Evolutionary conservation across 768 basidiomycete genomes (phyloP).

Genomic region (Lentinula detonsa): DNA sequence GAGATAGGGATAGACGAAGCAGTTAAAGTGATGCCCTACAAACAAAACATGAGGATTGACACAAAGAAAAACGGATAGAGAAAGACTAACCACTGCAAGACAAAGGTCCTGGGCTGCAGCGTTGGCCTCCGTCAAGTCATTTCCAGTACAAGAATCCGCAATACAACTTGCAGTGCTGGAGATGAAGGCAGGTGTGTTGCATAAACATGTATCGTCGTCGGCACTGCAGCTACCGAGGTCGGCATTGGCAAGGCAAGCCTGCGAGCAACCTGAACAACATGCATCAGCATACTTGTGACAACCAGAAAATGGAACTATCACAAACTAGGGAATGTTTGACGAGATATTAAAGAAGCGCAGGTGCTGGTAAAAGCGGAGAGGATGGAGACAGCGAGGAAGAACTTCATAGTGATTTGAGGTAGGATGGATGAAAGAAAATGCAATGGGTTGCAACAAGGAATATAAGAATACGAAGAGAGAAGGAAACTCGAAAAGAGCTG

Average conservation of each 20-base stretch:
- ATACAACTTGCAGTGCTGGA: slow-evolving; percentile 43
- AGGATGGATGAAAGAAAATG: neutral
- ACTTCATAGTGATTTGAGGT: neutral
- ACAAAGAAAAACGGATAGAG: slow-evolving; percentile 15
- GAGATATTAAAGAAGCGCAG: neutral
- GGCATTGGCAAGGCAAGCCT: slow-evolving; percentile 38
- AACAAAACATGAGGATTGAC: neutral
- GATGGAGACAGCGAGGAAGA: neutral
- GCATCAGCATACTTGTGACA: neutral
- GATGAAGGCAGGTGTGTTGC: slow-evolving; percentile 43
- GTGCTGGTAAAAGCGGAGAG: neutral
- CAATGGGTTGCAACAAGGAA: neutral
- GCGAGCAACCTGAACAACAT: slow-evolving; percentile 41
- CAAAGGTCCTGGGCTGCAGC: slow-evolving; percentile 36
- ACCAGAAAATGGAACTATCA: slow-evolving; percentile 14
- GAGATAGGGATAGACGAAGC: slow-evolving; percentile 20
- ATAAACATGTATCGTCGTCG: slow-evolving; percentile 55
- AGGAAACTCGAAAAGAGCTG: slow-evolving; percentile 6
- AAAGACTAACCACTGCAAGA: slow-evolving; percentile 38
- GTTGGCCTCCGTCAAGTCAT: slow-evolving; percentile 40
- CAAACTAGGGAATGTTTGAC: slow-evolving; percentile 3
- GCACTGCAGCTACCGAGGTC: slow-evolving; percentile 37
- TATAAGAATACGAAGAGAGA: slow-evolving; percentile 1
- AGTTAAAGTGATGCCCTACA: slow-evolving; percentile 50
- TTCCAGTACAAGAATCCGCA: slow-evolving; percentile 33